Evolutionary conservation across 2,329 filamentous ascomycete species (phyloP).

Genomic region (Neopestalotiopsis rosae): DNA sequence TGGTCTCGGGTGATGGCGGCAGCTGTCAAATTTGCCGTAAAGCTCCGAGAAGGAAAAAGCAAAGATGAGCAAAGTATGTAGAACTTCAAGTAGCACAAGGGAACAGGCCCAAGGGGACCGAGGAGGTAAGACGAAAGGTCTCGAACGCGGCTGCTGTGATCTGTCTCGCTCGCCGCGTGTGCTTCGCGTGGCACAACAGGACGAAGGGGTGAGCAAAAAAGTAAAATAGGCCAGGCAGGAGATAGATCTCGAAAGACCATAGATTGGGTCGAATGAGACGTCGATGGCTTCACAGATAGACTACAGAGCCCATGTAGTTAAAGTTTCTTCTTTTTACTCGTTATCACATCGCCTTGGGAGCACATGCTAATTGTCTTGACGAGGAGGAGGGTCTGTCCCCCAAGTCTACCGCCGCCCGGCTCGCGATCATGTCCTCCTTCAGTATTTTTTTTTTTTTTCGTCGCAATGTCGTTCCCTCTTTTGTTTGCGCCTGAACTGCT

Average conservation of each 20-base stretch:
- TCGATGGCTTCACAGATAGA: neutral
- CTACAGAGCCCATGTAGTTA: neutral
- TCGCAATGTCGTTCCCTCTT: neutral
- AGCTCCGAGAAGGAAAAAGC: neutral
- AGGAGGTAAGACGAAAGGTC: neutral
- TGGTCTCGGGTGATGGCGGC: slow-evolving; percentile 11
- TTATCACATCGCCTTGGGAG: neutral
- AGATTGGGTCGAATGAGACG: neutral
- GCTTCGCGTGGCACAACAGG: neutral
- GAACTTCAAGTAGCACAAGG: neutral
- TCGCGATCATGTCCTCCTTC: neutral
- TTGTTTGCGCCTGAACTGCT: neutral
- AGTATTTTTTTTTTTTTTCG: neutral
- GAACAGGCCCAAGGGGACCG: neutral
- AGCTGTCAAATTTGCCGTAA: slow-evolving; percentile 9
- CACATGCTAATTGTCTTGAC: neutral
- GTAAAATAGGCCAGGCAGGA: neutral
- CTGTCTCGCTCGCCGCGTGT: neutral
- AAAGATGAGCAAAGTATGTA: neutral
- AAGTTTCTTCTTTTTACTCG: neutral
- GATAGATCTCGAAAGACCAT: neutral
- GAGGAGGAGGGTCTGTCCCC: neutral
- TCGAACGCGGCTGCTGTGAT: neutral
- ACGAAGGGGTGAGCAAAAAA: neutral
- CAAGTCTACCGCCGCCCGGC: neutral